Evolutionary conservation across 352 stramenopile species (phyloP).

Genomic region (Phytophthora pini): DNA sequence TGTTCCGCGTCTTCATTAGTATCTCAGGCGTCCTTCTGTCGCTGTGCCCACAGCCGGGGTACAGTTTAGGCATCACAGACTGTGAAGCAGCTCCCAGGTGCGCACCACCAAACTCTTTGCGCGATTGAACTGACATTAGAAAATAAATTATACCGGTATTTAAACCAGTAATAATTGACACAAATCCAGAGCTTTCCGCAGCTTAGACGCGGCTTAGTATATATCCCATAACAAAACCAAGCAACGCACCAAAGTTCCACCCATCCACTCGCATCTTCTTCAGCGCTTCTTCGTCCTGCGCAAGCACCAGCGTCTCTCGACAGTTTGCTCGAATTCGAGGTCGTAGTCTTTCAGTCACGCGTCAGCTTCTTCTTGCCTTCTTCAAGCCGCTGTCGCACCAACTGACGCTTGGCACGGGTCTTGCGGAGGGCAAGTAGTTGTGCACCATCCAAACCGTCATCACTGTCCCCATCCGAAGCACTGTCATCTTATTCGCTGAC

Average conservation of each 20-base stretch:
- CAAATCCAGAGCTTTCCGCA: no score
- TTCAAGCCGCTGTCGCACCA: background rate
- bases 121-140: no score
- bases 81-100: no score
- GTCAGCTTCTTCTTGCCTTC: background rate
- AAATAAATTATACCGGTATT: no score
- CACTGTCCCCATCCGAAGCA: background rate
- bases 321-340: no score
- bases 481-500: no score
- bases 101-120: no score
- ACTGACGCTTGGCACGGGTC: background rate
- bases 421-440: background rate
- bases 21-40: no score
- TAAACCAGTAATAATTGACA: no score
- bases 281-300: background rate
- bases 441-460: background rate
- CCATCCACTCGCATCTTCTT: constrained; percentile 15
- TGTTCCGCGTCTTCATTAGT: no score
- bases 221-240: background rate
- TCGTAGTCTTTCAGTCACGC: background rate
- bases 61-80: no score
- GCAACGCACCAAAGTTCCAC: constrained; percentile 9
- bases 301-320: constrained; percentile 15
- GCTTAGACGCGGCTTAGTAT: background rate
- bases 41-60: no score